These are phyloP conservation scores for Neonectria neomacrospora DNA, from an alignment of 2,329 filamentous ascomycete species.

Conservation along the genomic window DNA sequence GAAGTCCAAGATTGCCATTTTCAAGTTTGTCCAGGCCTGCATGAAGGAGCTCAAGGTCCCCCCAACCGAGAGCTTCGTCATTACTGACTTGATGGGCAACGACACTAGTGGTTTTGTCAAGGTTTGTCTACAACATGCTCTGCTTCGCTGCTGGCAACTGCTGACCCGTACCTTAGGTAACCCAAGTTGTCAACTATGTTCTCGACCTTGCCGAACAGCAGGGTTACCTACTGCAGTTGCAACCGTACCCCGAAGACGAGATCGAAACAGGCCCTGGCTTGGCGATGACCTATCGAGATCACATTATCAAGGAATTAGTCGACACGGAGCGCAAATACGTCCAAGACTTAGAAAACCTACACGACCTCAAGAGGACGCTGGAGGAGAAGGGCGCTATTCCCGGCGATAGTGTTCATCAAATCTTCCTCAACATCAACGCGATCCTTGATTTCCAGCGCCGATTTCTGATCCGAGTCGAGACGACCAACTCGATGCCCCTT, in stretches of 20 bases:
- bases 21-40: conserved; percentile 93
- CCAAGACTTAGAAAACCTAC: conserved; percentile 93
- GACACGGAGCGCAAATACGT: conserved; percentile 98
- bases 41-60: conserved; percentile 83
- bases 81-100: conserved; percentile 89
- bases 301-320: conserved; percentile 91
- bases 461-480: conserved; percentile 95
- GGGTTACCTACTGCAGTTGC: conserved; percentile 74
- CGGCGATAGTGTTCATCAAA: conserved; percentile 90
- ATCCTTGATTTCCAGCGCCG: conserved; percentile 95
- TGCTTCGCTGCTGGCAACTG: not conserved
- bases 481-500: conserved; percentile 85
- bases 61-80: conserved; percentile 86
- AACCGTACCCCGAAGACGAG: conserved; percentile 67
- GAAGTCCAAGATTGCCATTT: conserved; percentile 85
- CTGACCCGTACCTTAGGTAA: conserved; percentile 63
- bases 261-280: conserved; percentile 64
- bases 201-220: conserved; percentile 85
- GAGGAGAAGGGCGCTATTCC: conserved; percentile 89
- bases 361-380: conserved; percentile 89
- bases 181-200: conserved; percentile 90
- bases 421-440: conserved; percentile 95
- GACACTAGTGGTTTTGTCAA: conserved; percentile 98
- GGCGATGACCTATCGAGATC: conserved; percentile 80
- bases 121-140: conserved; percentile 57